Conservation (phyloP, 1,284 basidiomycete species). For the Marasmius sp. region DNA sequence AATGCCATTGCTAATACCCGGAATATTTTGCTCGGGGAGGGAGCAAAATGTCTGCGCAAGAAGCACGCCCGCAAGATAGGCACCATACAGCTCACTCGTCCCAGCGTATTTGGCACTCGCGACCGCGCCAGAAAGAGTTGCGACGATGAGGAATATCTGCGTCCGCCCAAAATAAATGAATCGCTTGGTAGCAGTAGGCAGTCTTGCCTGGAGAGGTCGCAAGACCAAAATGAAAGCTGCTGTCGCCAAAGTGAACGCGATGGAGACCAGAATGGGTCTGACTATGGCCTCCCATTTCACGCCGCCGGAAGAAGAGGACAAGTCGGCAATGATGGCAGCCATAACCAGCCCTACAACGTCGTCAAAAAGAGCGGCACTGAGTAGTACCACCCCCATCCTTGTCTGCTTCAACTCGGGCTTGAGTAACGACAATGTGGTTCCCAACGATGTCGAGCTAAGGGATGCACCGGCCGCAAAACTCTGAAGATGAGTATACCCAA, state of each 20-base stretch:
- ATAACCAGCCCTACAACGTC: conserved; percentile 39
- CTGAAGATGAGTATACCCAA: conserved; percentile 29
- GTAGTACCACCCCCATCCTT: conserved; percentile 32
- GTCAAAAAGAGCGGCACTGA: conserved; percentile 39
- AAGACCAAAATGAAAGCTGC: conserved; percentile 23
- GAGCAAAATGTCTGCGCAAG: conserved; percentile 25
- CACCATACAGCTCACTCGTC: conserved; percentile 39
- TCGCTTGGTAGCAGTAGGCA: background rate
- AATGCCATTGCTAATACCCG: background rate
- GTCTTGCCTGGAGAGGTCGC: background rate
- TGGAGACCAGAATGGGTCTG: conserved; percentile 36
- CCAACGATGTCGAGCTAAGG: conserved; percentile 39
- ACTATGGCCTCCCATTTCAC: conserved; percentile 32
- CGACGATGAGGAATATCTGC: conserved; percentile 28
- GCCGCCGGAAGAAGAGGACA: conserved; percentile 19
- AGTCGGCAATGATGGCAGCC: conserved; percentile 33
- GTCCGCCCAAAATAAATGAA: conserved; percentile 12
- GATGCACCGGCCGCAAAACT: conserved; percentile 39
- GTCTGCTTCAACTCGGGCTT: conserved; percentile 31
- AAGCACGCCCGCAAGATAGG: conserved; percentile 35
- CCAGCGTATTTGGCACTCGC: conserved; percentile 35
- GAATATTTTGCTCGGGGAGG: background rate
- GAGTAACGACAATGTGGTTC: conserved; percentile 37
- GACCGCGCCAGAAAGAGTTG: conserved; percentile 29
- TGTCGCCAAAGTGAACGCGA: conserved; percentile 31